Base-by-base conservation (phyloP, 176 grass and related monocot species). In the Oryza brachyantha region DNA sequence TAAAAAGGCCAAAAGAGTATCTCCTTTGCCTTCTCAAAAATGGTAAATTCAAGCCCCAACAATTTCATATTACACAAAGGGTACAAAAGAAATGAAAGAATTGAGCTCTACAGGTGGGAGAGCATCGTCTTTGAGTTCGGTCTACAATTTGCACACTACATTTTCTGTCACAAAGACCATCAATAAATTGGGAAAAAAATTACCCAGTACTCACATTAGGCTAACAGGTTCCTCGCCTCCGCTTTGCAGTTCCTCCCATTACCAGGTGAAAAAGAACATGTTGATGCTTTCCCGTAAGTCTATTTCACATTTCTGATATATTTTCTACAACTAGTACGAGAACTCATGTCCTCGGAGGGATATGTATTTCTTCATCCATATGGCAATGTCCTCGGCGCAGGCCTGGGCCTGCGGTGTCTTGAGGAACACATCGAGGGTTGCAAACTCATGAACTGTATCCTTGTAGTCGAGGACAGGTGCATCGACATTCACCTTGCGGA, bases 281-380 rank as follows among this genome's bases (percentile, higher is more conserved):
- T 2, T 58, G 48, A 84, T 39, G 61, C 84, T 83, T 73, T 85
- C 81, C 78, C 28, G 16, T 74, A 41, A 59, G 69, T 71, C 64
- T 87, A 84, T 76, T 87, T 80, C 75, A 61, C 76, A 84, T 24
- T 38, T 72, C 72, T 77, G 59, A 76, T 38, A 46, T 82, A 46
- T 82, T 72, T 78, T 24, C 81, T 81, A 81, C 29, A 79, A 61
- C 91, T 97, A 97, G 85, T 97, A 97, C 0, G 94, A 97, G 80
- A 97, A 91, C 74, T 97, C 94, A 3, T 97, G 94, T 7, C 94
- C 94, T 57, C 94, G 61, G 32, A 97, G 89, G 5, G 94, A 97
- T 39, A 97, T 97, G 45, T 97, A 89, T 69, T 97, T 97, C 83
- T 97, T 97, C 88, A 91, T 88, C 94, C 94, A 97, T 79, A 97